Evolutionary conservation across 371 early-diverging fungal species (phyloP), one percentile per base, ranked within the genome.

Genomic region (Apophysomyces ossiformis): DNA sequence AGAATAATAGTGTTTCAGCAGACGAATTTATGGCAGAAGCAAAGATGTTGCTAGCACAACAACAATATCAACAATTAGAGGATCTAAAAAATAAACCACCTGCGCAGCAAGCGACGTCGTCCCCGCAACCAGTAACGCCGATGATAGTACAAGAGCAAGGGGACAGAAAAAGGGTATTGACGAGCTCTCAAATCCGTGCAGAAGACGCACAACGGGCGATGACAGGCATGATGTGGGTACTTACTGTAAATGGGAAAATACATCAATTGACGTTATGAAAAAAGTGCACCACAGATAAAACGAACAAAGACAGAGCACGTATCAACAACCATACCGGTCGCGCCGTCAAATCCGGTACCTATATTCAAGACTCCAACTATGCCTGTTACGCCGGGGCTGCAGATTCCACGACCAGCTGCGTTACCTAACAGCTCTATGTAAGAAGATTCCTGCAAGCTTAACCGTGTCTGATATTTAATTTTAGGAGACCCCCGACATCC

Each of bases 21-120:
- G 69, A 77, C 15, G 66, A 79, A 50, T 82, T 82, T 37, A 57
- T 78, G 38, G 56, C 69, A 1, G 76, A 76, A 69, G 79, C 83
- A 35, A 77, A 69, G 39, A 63, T 61, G 35, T 45, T 82, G 60
- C 46, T 82, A 15, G 83, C 70, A 57, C 70, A 77, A 38, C 83
- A 77, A 46, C 77, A 78, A 57, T 82, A 77, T 43, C 76, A 79
- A 37, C 76, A 77, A 60, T 56, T 82, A 54, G 79, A 82, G 60
- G 72, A 79, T 57, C 62, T 79, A 12, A 82, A 81, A 60, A 80
- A 68, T 44, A 74, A 74, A 50, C 75, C 76, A 4, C 11, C 67
- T 7, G 41, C 65, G 7, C 61, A 60, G 41, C 62, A 36, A 15
- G 32, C 12, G 37, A 36, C 58, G 11, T 43, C 60, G 9, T 65